Percentiles rank a stretch among this genome's conserved stretches.
These are phyloP conservation scores for Paramecium tetraurelia DNA, from an alignment of 73 alveolate genomes.

Conservation along the genomic window DNA sequence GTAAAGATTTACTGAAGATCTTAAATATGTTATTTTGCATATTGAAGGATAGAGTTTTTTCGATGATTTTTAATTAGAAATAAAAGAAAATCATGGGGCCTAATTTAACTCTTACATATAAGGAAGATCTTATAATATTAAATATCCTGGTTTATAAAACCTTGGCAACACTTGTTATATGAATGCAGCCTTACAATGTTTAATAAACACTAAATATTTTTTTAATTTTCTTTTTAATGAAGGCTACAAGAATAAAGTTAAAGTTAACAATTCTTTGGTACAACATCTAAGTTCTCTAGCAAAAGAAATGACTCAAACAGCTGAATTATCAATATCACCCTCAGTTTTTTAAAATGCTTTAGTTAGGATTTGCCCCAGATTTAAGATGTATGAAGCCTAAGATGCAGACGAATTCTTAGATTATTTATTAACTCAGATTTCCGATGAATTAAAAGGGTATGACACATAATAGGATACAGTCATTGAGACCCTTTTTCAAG, in stretches of 20 bases:
- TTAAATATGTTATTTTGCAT: neutral
- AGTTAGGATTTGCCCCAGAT: neutral
- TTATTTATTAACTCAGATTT: neutral
- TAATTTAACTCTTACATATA: too few species aligned
- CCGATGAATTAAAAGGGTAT: neutral
- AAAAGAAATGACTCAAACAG: neutral
- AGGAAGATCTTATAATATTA: neutral
- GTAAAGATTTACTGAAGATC: neutral
- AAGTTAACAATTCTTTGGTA: neutral
- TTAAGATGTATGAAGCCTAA: neutral
- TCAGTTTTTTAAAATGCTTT: neutral
- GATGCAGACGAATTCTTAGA: neutral
- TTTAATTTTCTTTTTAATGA: neutral
- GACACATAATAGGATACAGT: neutral
- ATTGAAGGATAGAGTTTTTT: neutral
- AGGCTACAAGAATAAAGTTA: too few species aligned
- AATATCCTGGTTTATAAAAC: neutral
- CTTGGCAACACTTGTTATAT: neutral
- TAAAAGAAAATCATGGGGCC: too few species aligned
- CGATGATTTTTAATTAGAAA: neutral
- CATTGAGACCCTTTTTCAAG: neutral
- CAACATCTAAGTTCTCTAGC: neutral
- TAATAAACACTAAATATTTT: neutral
- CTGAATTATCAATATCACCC: neutral
- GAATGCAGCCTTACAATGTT: neutral